Percentiles rank a stretch among this genome's conserved stretches.
Conservation (phyloP, 2,329 filamentous ascomycete genomes). For the Aspergillus sclerotialis region DNA sequence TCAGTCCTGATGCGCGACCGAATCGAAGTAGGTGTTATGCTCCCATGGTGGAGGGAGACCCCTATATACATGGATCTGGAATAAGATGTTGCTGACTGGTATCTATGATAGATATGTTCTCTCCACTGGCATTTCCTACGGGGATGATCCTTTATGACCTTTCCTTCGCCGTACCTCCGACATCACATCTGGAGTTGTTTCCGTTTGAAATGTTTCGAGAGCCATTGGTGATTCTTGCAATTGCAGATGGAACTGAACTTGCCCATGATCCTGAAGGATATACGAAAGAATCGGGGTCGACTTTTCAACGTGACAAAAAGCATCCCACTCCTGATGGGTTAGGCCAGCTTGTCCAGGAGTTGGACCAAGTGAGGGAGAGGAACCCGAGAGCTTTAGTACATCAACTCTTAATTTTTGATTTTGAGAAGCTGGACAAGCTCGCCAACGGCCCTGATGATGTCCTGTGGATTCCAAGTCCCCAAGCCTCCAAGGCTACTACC, state of each 20-base stretch:
- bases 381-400: slow-evolving; percentile 73
- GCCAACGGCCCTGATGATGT: slow-evolving; percentile 57
- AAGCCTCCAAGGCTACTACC: slow-evolving; percentile 67
- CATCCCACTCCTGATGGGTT: slow-evolving; percentile 32
- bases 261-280: slow-evolving; percentile 22
- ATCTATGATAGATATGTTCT: slow-evolving; percentile 73
- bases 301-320: slow-evolving; percentile 13
- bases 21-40: slow-evolving; percentile 65
- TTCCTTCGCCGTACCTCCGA: slow-evolving; percentile 69
- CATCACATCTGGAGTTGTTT: slow-evolving; percentile 69
- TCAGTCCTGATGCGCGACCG: slow-evolving; percentile 75
- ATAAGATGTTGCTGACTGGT: slow-evolving; percentile 13
- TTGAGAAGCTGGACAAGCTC: slow-evolving; percentile 49
- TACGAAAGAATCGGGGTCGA: slow-evolving; percentile 7
- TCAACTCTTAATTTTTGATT: slow-evolving; percentile 74
- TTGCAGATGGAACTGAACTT: slow-evolving; percentile 74
- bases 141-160: slow-evolving; percentile 86
- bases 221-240: slow-evolving; percentile 72
- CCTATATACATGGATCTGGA: neutral
- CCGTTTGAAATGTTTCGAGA: slow-evolving; percentile 90
- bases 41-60: neutral
- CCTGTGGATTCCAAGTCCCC: slow-evolving; percentile 60
- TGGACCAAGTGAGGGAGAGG: slow-evolving; percentile 63
- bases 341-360: slow-evolving; percentile 49
- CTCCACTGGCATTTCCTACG: slow-evolving; percentile 76